These are phyloP conservation scores for Datura wrightii DNA, from an alignment of 257 asterid species.

Conservation along the genomic window DNA sequence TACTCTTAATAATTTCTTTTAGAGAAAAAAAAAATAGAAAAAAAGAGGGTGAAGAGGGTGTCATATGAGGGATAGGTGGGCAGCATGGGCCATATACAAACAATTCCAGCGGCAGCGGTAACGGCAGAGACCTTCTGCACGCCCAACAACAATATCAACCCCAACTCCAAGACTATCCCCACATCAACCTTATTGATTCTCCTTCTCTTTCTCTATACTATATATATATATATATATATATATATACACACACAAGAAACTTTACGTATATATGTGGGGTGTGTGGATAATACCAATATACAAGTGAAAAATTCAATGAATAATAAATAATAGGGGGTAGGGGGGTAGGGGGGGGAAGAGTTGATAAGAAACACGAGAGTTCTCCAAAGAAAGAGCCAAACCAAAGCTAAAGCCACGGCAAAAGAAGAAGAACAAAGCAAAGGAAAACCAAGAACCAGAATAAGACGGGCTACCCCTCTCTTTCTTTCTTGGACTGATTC, in stretches of 20 bases:
- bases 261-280: constrained; percentile 21
- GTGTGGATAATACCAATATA: constrained; percentile 25
- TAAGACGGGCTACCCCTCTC: constrained; percentile 27
- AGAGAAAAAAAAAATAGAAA: background rate
- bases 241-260: background rate
- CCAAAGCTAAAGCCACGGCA: constrained; percentile 42
- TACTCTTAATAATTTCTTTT: background rate
- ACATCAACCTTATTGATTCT: constrained; percentile 32
- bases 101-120: constrained; percentile 47
- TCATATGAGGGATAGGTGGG: constrained; percentile 29
- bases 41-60: background rate
- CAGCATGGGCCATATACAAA: constrained; percentile 39
- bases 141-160: constrained; percentile 46
- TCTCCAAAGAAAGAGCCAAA: constrained; percentile 40
- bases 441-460: constrained; percentile 34
- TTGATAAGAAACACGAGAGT: constrained; percentile 47
- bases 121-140: constrained; percentile 46
- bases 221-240: background rate
- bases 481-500: constrained; percentile 42
- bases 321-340: background rate
- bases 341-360: background rate
- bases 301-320: constrained; percentile 21
- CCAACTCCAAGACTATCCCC: constrained; percentile 36
- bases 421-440: constrained; percentile 32
- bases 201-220: constrained; percentile 26